phyloP scores from a whole-genome alignment of 129 eudicot species.

The Pulicaria dysenterica region DNA sequence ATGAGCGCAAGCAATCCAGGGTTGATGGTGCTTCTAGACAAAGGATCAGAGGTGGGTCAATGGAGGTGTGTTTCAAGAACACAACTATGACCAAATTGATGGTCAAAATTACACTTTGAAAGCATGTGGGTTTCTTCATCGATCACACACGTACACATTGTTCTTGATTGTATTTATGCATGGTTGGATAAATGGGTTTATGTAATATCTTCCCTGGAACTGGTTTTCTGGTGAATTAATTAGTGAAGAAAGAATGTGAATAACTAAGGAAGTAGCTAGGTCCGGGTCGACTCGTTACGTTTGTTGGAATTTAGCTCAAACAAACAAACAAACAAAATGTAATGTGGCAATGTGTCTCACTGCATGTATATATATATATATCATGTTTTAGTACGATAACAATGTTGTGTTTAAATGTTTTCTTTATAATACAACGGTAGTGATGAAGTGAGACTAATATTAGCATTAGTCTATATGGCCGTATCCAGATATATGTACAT shows the following conservation, averaged over 20 bases:
- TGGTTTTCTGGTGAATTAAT: slow-evolving; percentile 38
- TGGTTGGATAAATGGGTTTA: slow-evolving; percentile 22
- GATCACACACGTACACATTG: too few relatives aligned
- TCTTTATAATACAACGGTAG: too few relatives aligned
- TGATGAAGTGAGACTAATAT: too few relatives aligned
- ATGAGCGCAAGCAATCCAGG: slow-evolving; percentile 57
- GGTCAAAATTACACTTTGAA: slow-evolving; percentile 17
- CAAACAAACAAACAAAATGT: slow-evolving; percentile 31
- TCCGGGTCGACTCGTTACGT: slow-evolving; percentile 34
- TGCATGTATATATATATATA: background rate
- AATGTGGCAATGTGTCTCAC: slow-evolving; percentile 25
- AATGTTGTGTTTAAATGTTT: background rate
- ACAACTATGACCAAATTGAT: slow-evolving; percentile 26
- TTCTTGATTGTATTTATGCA: too few relatives aligned
- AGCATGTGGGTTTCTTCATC: slow-evolving; percentile 8
- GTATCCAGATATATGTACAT: background rate
- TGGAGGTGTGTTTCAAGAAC: slow-evolving; percentile 64
- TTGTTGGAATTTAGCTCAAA: slow-evolving; percentile 38
- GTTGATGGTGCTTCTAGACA: slow-evolving; percentile 61
- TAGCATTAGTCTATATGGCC: too few relatives aligned
- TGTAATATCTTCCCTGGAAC: slow-evolving; percentile 28
- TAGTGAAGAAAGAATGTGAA: slow-evolving; percentile 30
- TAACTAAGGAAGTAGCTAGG: slow-evolving; percentile 24
- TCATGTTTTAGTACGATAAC: slow-evolving; percentile 18
- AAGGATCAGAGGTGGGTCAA: slow-evolving; percentile 57